These are phyloP conservation scores for Lentinula edodes DNA, from an alignment of 768 basidiomycete genomes.

Conservation along the genomic window DNA sequence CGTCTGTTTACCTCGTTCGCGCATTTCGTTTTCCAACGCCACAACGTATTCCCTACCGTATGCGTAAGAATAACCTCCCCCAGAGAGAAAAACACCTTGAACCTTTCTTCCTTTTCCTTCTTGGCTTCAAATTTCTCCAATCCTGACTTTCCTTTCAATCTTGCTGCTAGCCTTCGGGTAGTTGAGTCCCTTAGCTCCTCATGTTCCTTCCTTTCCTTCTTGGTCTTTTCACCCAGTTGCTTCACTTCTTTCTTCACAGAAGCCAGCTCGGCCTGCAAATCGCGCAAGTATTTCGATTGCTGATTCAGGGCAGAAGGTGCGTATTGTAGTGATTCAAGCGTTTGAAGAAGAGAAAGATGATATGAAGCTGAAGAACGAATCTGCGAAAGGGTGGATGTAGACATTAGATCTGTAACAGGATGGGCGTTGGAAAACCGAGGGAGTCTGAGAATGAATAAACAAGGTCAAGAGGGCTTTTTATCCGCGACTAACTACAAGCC, in stretches of 20 bases:
- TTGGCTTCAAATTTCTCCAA: conserved; percentile 33
- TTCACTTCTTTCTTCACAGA: conserved; percentile 19
- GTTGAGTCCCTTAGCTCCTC: conserved; percentile 34
- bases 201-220: conserved; percentile 41
- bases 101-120: conserved; percentile 42
- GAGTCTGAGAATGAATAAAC: not conserved
- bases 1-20: conserved; percentile 27
- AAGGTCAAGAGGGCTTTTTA: not conserved
- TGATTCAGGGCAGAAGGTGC: conserved; percentile 30
- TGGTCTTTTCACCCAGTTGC: conserved; percentile 29
- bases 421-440: too few relatives aligned
- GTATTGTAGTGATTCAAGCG: conserved; percentile 33
- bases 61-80: not conserved
- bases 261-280: conserved; percentile 24
- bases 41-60: conserved; percentile 37
- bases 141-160: conserved; percentile 30
- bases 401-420: not conserved
- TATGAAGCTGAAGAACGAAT: conserved; percentile 34
- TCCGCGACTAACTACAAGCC: not conserved
- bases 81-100: conserved; percentile 3
- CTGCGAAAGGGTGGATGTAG: not conserved
- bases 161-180: conserved; percentile 30
- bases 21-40: conserved; percentile 35
- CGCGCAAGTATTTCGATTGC: conserved; percentile 28
- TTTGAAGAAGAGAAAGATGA: conserved; percentile 27